These are phyloP conservation scores for Apiosordaria backusii DNA, from an alignment of 495 filamentous ascomycete genomes.

Conservation along the genomic window DNA sequence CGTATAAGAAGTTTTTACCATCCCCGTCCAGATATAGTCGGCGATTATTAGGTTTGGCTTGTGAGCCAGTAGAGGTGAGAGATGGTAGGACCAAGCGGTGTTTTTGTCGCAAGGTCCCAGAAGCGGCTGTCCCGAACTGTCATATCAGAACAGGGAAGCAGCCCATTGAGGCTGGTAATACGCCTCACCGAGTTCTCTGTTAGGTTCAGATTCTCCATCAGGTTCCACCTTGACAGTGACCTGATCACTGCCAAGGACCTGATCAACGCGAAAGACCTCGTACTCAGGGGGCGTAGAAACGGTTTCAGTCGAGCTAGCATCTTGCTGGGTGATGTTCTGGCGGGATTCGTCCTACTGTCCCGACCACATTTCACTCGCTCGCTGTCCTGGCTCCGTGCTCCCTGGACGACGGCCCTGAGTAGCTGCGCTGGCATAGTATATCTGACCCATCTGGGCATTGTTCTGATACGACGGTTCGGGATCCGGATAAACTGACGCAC, in stretches of 20 bases:
- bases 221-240: not conserved
- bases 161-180: not conserved
- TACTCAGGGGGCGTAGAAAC: too few relatives aligned
- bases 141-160: not conserved
- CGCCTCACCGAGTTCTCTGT: not conserved
- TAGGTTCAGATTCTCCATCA: not conserved
- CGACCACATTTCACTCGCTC: constrained; percentile 43
- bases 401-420: constrained; percentile 54
- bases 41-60: not conserved
- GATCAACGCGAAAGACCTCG: too few relatives aligned
- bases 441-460: constrained; percentile 53
- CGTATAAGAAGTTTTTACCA: constrained; percentile 3
- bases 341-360: constrained; percentile 26
- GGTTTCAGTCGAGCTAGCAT: not conserved
- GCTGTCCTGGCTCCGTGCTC: constrained; percentile 63
- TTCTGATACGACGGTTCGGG: constrained; percentile 52
- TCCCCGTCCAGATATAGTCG: not conserved
- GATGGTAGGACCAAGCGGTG: not conserved
- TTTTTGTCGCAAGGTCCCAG: not conserved
- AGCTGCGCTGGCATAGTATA: constrained; percentile 62
- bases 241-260: too few relatives aligned
- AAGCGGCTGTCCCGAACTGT: not conserved
- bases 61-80: constrained; percentile 2
- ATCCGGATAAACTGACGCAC: constrained; percentile 68
- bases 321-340: not conserved